Conservation (phyloP, 768 basidiomycete species). For the Pisolithus sp. region DNA sequence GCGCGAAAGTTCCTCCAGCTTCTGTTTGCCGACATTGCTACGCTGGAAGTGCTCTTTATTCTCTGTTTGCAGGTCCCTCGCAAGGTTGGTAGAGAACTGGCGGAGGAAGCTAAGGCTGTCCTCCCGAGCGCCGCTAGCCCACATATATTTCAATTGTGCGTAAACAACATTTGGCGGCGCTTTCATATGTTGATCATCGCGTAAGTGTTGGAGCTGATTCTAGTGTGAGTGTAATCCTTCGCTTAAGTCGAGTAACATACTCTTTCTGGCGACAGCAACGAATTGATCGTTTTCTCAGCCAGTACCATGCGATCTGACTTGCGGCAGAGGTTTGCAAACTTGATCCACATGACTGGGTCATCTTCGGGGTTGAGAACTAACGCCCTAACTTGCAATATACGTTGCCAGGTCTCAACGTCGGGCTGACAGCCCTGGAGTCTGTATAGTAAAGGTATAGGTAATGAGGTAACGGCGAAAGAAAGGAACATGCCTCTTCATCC, state of each 20-base stretch:
- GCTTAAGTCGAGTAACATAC: constrained; percentile 28
- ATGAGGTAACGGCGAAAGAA: background rate
- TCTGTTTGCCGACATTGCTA: constrained; percentile 48
- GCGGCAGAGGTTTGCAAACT: constrained; percentile 95
- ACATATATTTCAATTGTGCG: constrained; percentile 91
- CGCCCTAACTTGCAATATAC: constrained; percentile 91
- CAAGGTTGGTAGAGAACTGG: constrained; percentile 71
- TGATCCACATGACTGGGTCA: constrained; percentile 97
- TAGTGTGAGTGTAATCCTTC: background rate
- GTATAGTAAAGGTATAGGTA: constrained; percentile 1
- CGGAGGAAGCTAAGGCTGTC: constrained; percentile 80
- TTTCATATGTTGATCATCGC: constrained; percentile 49
- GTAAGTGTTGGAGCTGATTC: constrained; percentile 38
- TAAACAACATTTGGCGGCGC: constrained; percentile 96
- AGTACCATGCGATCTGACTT: constrained; percentile 92
- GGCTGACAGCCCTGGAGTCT: constrained; percentile 95
- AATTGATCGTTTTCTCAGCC: constrained; percentile 95
- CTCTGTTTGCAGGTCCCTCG: constrained; percentile 66
- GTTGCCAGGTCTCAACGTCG: constrained; percentile 98
- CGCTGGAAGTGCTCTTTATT: constrained; percentile 45
- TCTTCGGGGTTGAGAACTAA: constrained; percentile 90
- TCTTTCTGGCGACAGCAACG: constrained; percentile 71
- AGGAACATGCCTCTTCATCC: constrained; percentile 81
- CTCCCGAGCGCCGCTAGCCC: constrained; percentile 77
- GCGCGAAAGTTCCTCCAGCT: constrained; percentile 65